Base-by-base conservation (phyloP, 1,284 basidiomycete species). In the Cryptococcus hybrid region DNA sequence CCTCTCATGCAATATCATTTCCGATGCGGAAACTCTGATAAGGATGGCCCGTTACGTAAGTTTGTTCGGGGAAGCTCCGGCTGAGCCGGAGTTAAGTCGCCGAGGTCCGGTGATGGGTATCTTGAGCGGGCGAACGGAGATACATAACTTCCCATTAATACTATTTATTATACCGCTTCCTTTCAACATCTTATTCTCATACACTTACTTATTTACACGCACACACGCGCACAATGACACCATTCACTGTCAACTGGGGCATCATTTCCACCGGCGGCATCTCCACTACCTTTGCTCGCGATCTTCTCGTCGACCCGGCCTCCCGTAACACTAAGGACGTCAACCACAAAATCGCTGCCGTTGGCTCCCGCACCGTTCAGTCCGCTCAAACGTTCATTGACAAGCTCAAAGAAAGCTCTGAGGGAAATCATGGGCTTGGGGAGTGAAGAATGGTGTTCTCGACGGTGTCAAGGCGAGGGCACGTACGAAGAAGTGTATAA, bases 401-500 rank as follows among this genome's bases (percentile, higher is more conserved):
- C 44, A 77, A 79, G 30, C 64, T 80, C 43, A 62, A 61, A 15
- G 54, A 12, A 36, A 9, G 38, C 5, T 40, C 53, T 1, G 35
- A 43, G 13, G 45, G 11, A 63, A 62, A 12, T 37, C 35, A 1
- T 58, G 56, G n/a, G 34, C 38, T 13, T 70, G 68, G 66, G 70
- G 68, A 3, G 59, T 63, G 0, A 43, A 63, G 50, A 54, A 69
- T 35, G 72, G 70, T 9, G 34, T 52, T 3, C 57, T 74, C 54
- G 62, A 67, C 7, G 58, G 53, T 6, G 84, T 86, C 66, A 88
- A 86, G 68, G 84, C 86, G 1, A 91, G 87, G 90, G 88, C 11
- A 83, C 81, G 30, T 95, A 96, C 69, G 83, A 84, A 50, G 86
- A 88, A 55, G 84, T 95, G 1, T 91, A 86, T 64, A 80, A 82